Percentiles rank a stretch among this genome's conserved stretches.
phyloP scores from a whole-genome alignment of 2,329 filamentous ascomycete species.

The Pseudocercospora macadamiae region DNA sequence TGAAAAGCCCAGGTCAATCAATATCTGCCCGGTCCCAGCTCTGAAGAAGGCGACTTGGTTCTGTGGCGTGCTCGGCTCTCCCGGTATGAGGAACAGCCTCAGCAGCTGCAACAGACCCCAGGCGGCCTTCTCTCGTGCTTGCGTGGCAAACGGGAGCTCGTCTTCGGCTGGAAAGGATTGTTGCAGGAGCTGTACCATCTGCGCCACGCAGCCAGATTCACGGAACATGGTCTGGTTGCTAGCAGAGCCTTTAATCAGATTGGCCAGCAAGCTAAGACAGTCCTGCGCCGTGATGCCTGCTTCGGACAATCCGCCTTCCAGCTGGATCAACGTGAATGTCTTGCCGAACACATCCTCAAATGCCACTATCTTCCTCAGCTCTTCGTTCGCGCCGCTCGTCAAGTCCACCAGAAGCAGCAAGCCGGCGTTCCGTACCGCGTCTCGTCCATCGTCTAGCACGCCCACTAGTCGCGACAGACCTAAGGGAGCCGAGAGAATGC shows the following conservation, averaged over 20 bases:
- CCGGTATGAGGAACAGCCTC: slow-evolving; percentile 78
- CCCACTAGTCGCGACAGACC: slow-evolving; percentile 86
- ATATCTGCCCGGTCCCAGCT: slow-evolving; percentile 75
- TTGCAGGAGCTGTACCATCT: slow-evolving; percentile 66
- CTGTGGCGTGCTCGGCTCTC: slow-evolving; percentile 76
- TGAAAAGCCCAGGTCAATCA: slow-evolving; percentile 81
- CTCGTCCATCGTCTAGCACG: slow-evolving; percentile 79
- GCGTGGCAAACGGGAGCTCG: slow-evolving; percentile 43
- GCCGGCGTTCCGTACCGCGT: slow-evolving; percentile 84
- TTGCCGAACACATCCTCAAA: slow-evolving; percentile 93
- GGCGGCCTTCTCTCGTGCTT: slow-evolving; percentile 80
- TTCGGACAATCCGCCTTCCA: slow-evolving; percentile 78
- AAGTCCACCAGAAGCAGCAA: slow-evolving; percentile 85
- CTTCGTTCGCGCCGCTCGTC: slow-evolving; percentile 75
- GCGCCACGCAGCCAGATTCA: slow-evolving; percentile 80
- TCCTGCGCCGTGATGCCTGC: slow-evolving; percentile 90
- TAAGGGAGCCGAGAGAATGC: slow-evolving; percentile 83
- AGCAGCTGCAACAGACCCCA: slow-evolving; percentile 88
- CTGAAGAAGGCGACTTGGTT: slow-evolving; percentile 89
- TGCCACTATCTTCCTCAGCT: slow-evolving; percentile 92
- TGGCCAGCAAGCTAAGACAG: slow-evolving; percentile 86
- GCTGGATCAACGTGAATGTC: slow-evolving; percentile 77
- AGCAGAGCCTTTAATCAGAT: slow-evolving; percentile 80
- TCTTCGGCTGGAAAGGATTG: slow-evolving; percentile 55
- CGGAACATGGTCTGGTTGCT: slow-evolving; percentile 94